Evolutionary conservation across 2,329 filamentous ascomycete species (phyloP).

Genomic region (Orbilia brochopaga): DNA sequence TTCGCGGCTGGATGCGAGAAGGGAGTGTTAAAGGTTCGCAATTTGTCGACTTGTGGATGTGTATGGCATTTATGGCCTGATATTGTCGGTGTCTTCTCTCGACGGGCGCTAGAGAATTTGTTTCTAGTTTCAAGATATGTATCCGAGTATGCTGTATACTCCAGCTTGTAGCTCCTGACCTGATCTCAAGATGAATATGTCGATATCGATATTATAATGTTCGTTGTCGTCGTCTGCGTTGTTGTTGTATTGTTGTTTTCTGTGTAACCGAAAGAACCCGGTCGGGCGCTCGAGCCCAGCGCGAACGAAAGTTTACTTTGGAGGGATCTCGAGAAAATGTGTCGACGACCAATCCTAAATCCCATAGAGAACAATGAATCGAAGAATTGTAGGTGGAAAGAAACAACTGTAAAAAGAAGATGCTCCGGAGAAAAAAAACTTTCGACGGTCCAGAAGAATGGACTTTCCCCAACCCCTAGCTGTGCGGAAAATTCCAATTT

Average conservation of each 20-base stretch:
- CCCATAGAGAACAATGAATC: neutral
- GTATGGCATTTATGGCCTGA: neutral
- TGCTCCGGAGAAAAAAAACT: slow-evolving; percentile 5
- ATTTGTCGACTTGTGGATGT: no score
- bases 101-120: no score
- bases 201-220: neutral
- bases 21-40: neutral
- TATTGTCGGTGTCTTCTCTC: neutral
- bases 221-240: slow-evolving; percentile 12
- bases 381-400: neutral
- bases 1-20: neutral
- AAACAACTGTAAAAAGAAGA: slow-evolving; percentile 3
- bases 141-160: no score
- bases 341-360: neutral
- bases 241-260: neutral
- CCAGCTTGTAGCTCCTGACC: no score
- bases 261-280: slow-evolving; percentile 20
- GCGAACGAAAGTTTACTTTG: neutral
- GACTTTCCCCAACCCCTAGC: slow-evolving; percentile 15
- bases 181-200: neutral
- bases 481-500: slow-evolving; percentile 24
- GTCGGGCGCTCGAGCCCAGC: neutral
- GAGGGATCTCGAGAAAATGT: neutral
- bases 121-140: no score
- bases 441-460: slow-evolving; percentile 17